phyloP scores from a whole-genome alignment of 345 rosid genomes.

The Hibiscus syriacus region DNA sequence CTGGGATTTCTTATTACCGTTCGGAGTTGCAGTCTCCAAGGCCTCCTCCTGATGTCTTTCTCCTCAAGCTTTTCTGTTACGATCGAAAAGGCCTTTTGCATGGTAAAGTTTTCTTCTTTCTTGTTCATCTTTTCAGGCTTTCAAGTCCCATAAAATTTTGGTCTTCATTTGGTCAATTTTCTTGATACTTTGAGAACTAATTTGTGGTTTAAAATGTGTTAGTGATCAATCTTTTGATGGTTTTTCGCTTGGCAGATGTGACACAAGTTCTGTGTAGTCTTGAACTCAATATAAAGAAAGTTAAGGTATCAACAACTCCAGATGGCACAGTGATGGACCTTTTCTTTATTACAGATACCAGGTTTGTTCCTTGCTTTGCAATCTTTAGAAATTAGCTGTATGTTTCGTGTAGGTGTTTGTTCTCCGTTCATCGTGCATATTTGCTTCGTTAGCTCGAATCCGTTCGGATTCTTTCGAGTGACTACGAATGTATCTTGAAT shows the following conservation, averaged over 20 bases:
- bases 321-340: constrained; percentile 90
- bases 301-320: constrained; percentile 92
- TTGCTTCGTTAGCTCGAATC: background rate
- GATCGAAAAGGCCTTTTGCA: constrained; percentile 82
- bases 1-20: constrained; percentile 53
- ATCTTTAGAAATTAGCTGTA: background rate
- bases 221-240: constrained; percentile 12
- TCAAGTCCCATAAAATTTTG: background rate
- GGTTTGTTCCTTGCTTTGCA: constrained; percentile 34
- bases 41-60: constrained; percentile 68
- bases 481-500: background rate
- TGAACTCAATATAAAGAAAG: constrained; percentile 83
- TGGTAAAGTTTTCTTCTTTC: constrained; percentile 31
- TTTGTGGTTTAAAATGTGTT: background rate
- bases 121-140: background rate
- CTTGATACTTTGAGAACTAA: constrained; percentile 10
- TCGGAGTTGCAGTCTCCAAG: constrained; percentile 47
- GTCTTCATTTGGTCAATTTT: no score
- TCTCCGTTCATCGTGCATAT: background rate
- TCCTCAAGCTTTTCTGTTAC: constrained; percentile 61
- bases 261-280: constrained; percentile 68
- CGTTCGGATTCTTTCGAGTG: background rate
- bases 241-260: constrained; percentile 48
- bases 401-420: background rate
- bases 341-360: constrained; percentile 85